Conservation (phyloP, 192 early-diverging fungal species). For the Podochytrium sp. region DNA sequence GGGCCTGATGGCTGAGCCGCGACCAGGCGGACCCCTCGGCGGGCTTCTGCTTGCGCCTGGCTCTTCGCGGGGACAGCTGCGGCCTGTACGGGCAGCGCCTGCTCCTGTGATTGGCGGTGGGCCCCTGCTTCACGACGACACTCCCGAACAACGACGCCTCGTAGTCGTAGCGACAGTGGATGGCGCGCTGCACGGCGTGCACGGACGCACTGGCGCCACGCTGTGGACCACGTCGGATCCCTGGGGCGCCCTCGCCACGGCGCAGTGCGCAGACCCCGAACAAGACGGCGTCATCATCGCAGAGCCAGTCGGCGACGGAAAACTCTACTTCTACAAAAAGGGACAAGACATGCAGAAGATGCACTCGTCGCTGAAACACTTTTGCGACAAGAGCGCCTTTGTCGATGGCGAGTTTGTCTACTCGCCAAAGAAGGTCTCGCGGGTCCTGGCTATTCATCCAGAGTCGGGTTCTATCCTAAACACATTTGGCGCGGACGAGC, state of each 20-base stretch:
- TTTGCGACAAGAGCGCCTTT: constrained; percentile 66
- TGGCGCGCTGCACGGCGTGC: constrained; percentile 71
- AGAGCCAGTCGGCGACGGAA: constrained; percentile 73
- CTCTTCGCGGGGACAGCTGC: background rate
- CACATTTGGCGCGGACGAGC: constrained; percentile 56
- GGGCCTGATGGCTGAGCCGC: constrained; percentile 10
- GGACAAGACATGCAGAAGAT: constrained; percentile 60
- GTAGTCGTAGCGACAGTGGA: constrained; percentile 76
- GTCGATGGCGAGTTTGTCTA: constrained; percentile 62
- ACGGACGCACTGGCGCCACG: constrained; percentile 54
- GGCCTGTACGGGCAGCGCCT: background rate
- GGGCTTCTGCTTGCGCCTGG: background rate
- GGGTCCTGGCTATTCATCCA: constrained; percentile 74
- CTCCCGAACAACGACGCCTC: constrained; percentile 12
- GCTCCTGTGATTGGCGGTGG: background rate
- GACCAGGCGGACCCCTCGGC: background rate
- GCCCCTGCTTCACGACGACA: background rate
- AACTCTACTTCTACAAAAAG: constrained; percentile 63
- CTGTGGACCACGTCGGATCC: constrained; percentile 58
- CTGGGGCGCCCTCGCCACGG: constrained; percentile 46
- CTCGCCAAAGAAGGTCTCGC: constrained; percentile 68
- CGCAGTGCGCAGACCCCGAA: background rate
- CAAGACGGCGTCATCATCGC: constrained; percentile 66
- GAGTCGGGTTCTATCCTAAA: constrained; percentile 63
- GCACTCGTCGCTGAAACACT: constrained; percentile 68